A percentile compares a stretch with the other conserved stretches of the same genome.
Conservation (phyloP, 768 basidiomycete species). For the Crucibulum laeve region DNA sequence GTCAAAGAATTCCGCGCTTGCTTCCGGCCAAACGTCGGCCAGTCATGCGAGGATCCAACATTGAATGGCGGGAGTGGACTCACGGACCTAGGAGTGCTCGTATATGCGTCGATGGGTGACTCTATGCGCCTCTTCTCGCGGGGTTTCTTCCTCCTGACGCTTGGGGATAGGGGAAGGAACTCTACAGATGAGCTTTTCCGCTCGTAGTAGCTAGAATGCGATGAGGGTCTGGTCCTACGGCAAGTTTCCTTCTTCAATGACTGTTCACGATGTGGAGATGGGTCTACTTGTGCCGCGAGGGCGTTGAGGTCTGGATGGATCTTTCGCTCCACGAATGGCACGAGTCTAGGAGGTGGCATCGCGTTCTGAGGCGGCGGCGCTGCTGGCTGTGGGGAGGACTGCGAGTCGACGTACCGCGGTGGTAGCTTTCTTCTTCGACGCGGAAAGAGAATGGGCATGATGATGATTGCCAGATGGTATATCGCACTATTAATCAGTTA, state of each 20-base stretch:
- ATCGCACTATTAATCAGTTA: not conserved
- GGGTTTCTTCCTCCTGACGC: not conserved
- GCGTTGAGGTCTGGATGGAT: conserved; percentile 35
- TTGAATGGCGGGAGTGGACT: no score
- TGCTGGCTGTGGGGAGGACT: not conserved
- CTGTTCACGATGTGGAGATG: conserved; percentile 2
- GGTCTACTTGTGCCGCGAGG: conserved; percentile 16
- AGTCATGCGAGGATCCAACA: no score
- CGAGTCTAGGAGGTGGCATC: not conserved
- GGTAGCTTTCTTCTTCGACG: conserved; percentile 1
- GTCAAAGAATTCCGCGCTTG: no score
- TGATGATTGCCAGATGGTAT: not conserved
- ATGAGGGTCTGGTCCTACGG: not conserved
- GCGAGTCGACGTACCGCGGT: not conserved
- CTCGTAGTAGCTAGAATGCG: not conserved
- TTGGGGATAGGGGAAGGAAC: not conserved
- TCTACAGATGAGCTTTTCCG: not conserved
- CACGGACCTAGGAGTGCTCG: not conserved
- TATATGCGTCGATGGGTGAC: not conserved
- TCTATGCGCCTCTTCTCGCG: not conserved
- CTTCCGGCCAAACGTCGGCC: no score
- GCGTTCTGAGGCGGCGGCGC: not conserved
- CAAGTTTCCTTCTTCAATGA: not conserved
- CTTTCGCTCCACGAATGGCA: conserved; percentile 18
- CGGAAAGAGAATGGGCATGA: conserved; percentile 6